Conservation (phyloP, 2,329 filamentous ascomycete genomes). For the Xylariaceae sp. region DNA sequence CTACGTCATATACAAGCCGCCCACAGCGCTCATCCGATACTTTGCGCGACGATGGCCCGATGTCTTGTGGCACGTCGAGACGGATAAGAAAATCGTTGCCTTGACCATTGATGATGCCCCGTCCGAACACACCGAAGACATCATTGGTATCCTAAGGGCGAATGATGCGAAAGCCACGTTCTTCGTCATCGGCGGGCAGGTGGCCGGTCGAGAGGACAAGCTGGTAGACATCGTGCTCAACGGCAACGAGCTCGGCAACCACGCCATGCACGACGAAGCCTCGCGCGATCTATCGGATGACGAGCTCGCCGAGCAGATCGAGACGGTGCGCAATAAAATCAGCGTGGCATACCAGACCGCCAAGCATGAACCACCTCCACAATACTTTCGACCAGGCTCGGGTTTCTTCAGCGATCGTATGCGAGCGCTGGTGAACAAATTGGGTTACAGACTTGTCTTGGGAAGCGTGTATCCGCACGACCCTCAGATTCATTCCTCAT, state of each 20-base stretch:
- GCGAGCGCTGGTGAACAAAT: conserved; percentile 52
- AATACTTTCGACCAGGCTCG: conserved; percentile 78
- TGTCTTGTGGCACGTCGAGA: conserved; percentile 68
- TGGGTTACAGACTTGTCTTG: conserved; percentile 71
- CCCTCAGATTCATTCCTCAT: conserved; percentile 69
- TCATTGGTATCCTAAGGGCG: conserved; percentile 62
- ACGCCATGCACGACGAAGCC: conserved; percentile 85
- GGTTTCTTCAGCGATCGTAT: conserved; percentile 76
- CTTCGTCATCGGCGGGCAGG: conserved; percentile 82
- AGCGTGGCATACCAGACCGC: conserved; percentile 31
- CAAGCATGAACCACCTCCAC: conserved; percentile 39
- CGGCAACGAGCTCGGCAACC: conserved; percentile 76
- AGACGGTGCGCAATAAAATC: conserved; percentile 49
- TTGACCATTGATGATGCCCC: conserved; percentile 87
- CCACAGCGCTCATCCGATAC: conserved; percentile 64
- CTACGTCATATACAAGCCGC: conserved; percentile 80
- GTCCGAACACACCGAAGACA: conserved; percentile 65
- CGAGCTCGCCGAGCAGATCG: conserved; percentile 61
- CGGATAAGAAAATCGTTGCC: conserved; percentile 63
- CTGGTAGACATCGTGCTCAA: conserved; percentile 55
- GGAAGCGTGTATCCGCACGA: conserved; percentile 88
- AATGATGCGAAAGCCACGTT: conserved; percentile 75
- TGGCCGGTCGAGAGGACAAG: conserved; percentile 50
- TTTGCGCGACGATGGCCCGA: conserved; percentile 70
- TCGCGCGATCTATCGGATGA: conserved; percentile 57